phyloP scores from a whole-genome alignment of 2,329 filamentous ascomycete genomes.

The Cytospora schulzeri region DNA sequence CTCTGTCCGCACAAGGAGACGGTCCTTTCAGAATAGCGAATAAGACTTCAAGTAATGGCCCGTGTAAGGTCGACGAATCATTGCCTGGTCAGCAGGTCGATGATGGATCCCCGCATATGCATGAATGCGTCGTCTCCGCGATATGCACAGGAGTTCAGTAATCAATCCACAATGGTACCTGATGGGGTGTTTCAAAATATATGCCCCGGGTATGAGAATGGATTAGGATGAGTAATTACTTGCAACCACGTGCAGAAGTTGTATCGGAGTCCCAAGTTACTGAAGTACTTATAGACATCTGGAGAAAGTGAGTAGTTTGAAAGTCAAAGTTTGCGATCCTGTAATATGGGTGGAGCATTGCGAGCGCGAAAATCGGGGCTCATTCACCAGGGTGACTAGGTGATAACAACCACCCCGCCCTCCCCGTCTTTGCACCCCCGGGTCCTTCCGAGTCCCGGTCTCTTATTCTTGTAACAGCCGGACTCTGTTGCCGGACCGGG shows the following conservation, averaged over 20 bases:
- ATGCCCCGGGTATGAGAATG: neutral
- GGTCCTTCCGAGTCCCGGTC: neutral
- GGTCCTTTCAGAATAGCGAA: neutral
- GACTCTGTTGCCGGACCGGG: neutral
- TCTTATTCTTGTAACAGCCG: neutral
- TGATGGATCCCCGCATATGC: neutral
- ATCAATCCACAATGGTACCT: no score
- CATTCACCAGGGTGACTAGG: neutral
- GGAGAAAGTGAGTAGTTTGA: neutral
- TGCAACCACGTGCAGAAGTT: neutral
- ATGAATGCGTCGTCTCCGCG: neutral
- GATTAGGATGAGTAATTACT: neutral
- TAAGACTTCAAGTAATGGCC: neutral
- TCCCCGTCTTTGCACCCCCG: neutral
- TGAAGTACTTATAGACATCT: neutral
- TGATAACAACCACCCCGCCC: no score
- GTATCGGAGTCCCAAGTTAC: no score
- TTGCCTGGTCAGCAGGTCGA: neutral
- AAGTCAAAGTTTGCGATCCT: neutral
- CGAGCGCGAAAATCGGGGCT: neutral
- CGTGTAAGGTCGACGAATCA: neutral
- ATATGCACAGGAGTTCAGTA: neutral
- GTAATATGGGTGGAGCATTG: conserved; percentile 1
- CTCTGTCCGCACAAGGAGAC: neutral
- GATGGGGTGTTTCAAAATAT: neutral